Evolutionary conservation across 371 early-diverging fungal species (phyloP).

Genomic region (Mucor racemosus): DNA sequence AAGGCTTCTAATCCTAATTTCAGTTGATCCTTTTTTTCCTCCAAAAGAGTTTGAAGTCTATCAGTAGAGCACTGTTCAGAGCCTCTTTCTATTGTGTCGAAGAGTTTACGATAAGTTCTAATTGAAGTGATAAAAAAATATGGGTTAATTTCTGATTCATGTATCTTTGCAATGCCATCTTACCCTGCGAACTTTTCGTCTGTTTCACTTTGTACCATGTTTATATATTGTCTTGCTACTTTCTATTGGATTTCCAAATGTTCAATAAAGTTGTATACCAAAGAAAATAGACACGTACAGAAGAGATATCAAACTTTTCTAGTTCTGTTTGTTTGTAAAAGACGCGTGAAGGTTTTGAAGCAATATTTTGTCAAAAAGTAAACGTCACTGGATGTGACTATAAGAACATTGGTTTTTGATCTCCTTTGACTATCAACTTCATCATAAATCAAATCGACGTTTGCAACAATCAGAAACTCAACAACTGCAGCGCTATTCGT

Average conservation of each 20-base stretch:
- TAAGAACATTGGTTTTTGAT: background rate
- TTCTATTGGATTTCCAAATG: background rate
- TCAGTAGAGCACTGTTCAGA: constrained; percentile 51
- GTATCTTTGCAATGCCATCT: background rate
- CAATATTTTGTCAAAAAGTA: background rate
- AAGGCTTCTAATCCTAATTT: constrained; percentile 44
- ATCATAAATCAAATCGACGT: too few species aligned
- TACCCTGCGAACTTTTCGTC: constrained; percentile 42
- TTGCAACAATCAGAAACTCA: too few species aligned
- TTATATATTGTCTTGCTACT: background rate
- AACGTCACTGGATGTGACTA: constrained; percentile 9
- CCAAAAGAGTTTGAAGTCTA: constrained; percentile 48
- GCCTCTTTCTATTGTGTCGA: constrained; percentile 50
- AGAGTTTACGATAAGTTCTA: constrained; percentile 51
- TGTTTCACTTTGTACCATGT: constrained; percentile 22
- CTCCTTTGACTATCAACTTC: too few species aligned
- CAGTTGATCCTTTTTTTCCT: constrained; percentile 38
- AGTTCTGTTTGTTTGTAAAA: constrained; percentile 1
- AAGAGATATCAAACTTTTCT: background rate
- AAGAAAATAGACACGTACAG: constrained; percentile 1
- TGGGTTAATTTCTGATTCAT: background rate
- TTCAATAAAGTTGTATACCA: background rate
- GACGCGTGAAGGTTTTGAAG: constrained; percentile 4
- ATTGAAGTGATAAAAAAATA: background rate
- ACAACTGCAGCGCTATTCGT: too few species aligned